Evolutionary conservation across 768 basidiomycete genomes (phyloP).

Genomic region (Lactarius vividus): DNA sequence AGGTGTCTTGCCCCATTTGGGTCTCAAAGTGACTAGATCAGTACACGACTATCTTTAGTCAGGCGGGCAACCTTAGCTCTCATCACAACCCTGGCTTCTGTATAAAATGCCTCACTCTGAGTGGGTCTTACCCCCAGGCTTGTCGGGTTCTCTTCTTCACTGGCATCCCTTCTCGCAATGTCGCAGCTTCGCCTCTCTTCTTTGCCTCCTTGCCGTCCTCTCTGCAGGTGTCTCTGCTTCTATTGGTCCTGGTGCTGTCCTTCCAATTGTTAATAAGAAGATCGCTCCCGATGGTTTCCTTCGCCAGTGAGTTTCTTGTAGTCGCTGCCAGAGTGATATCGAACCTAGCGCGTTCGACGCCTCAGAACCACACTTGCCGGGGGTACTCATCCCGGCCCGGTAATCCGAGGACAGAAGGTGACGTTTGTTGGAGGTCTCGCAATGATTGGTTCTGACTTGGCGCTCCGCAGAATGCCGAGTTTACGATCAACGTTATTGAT

Average conservation of each 20-base stretch:
- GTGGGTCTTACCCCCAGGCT: not conserved
- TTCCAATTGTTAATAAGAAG: conserved; percentile 8
- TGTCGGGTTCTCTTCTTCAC: conserved; percentile 1
- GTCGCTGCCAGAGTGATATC: not conserved
- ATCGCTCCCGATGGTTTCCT: conserved; percentile 23
- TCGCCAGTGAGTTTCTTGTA: conserved; percentile 14
- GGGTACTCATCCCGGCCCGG: conserved; percentile 11
- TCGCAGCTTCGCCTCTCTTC: conserved; percentile 2
- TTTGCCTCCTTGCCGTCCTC: conserved; percentile 1
- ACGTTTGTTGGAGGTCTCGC: not conserved
- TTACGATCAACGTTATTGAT: conserved; percentile 7
- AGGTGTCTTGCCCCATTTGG: too few relatives aligned
- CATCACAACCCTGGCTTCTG: not conserved
- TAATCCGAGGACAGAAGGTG: conserved; percentile 15
- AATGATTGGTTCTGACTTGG: not conserved
- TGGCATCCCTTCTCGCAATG: conserved; percentile 7
- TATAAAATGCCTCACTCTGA: conserved; percentile 9
- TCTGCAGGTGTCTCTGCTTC: conserved; percentile 5
- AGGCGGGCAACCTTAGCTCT: too few relatives aligned
- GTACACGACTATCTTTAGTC: too few relatives aligned
- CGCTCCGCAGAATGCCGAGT: not conserved
- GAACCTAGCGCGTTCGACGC: not conserved
- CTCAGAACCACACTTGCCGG: conserved; percentile 14
- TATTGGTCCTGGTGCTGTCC: conserved; percentile 2
- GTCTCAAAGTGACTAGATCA: too few relatives aligned